These are phyloP conservation scores for Lactarius quietus DNA, from an alignment of 768 basidiomycete species.

Conservation along the genomic window DNA sequence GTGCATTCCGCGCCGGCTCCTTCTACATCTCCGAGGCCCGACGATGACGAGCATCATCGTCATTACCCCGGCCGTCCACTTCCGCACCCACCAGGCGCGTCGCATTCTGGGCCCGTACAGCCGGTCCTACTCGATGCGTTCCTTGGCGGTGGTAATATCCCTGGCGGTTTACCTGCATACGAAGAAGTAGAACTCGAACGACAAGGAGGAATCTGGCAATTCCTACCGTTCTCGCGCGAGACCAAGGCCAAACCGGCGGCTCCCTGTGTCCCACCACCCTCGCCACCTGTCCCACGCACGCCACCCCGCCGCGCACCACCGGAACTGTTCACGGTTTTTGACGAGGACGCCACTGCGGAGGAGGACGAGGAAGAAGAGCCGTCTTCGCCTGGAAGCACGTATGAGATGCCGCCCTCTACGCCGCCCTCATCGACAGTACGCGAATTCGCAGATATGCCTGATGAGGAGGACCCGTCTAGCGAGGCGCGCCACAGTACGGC, in stretches of 20 bases:
- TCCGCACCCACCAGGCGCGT: slow-evolving; percentile 23
- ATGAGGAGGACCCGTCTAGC: slow-evolving; percentile 11
- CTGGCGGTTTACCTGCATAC: slow-evolving; percentile 1
- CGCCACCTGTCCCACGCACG: not conserved
- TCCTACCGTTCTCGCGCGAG: not conserved
- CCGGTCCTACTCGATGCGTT: slow-evolving; percentile 23
- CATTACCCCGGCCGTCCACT: slow-evolving; percentile 27
- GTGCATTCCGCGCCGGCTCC: slow-evolving; percentile 17
- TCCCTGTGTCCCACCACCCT: not conserved
- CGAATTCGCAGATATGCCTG: slow-evolving; percentile 15
- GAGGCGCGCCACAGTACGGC: slow-evolving; percentile 21
- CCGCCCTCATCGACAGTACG: not conserved
- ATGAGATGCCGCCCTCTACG: slow-evolving; percentile 6
- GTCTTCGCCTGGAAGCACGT: slow-evolving; percentile 21
- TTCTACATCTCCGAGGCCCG: not conserved
- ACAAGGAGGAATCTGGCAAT: not conserved
- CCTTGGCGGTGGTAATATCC: slow-evolving; percentile 11
- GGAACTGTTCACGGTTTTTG: slow-evolving; percentile 7
- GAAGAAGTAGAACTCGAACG: slow-evolving; percentile 3
- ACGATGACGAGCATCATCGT: not conserved
- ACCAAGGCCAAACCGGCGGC: not conserved
- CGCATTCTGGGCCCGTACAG: slow-evolving; percentile 14
- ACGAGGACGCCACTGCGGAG: slow-evolving; percentile 10
- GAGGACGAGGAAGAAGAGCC: no score
- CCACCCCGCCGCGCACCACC: not conserved